Percentiles rank a stretch among this genome's conserved stretches.
Evolutionary conservation across 441 rosid species (phyloP).

Genomic region (Monsonia emarginata): DNA sequence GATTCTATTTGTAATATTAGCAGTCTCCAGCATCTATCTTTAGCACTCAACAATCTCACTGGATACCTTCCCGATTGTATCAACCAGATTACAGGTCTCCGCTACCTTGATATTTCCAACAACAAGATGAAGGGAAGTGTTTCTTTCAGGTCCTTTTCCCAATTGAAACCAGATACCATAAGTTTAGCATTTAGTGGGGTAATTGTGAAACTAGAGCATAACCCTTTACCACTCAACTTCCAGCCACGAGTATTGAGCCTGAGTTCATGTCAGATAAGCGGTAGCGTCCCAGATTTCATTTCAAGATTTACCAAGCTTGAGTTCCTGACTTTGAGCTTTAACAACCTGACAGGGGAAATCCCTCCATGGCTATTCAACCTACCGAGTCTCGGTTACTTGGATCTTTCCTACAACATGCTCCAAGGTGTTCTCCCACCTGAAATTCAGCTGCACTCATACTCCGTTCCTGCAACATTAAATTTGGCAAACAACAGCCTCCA

Average conservation of each 20-base stretch:
- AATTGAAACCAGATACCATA: background rate
- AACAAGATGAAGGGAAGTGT: slow-evolving; percentile 11
- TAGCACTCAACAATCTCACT: background rate
- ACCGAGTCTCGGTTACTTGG: slow-evolving; percentile 8
- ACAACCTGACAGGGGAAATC: slow-evolving; percentile 3
- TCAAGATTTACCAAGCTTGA: background rate
- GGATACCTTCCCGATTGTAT: slow-evolving; percentile 10
- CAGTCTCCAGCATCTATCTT: background rate
- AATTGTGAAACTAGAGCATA: background rate
- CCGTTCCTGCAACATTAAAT: background rate
- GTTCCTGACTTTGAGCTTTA: background rate
- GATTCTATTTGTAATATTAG: slow-evolving; percentile 9
- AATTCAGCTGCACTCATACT: slow-evolving; percentile 6
- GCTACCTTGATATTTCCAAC: background rate
- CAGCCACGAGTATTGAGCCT: background rate
- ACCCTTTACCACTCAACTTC: background rate
- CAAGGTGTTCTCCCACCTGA: slow-evolving; percentile 2
- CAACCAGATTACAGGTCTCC: background rate
- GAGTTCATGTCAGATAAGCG: slow-evolving; percentile 1
- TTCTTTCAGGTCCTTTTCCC: background rate
- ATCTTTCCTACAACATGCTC: slow-evolving; percentile 7
- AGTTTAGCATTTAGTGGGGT: slow-evolving; percentile 6
- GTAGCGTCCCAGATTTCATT: slow-evolving; percentile 7
- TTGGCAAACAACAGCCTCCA: slow-evolving; percentile 4
- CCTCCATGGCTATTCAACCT: slow-evolving; percentile 10